Base-by-base conservation (phyloP, 768 basidiomycete genomes). In the Boletus vinaceobasis region DNA sequence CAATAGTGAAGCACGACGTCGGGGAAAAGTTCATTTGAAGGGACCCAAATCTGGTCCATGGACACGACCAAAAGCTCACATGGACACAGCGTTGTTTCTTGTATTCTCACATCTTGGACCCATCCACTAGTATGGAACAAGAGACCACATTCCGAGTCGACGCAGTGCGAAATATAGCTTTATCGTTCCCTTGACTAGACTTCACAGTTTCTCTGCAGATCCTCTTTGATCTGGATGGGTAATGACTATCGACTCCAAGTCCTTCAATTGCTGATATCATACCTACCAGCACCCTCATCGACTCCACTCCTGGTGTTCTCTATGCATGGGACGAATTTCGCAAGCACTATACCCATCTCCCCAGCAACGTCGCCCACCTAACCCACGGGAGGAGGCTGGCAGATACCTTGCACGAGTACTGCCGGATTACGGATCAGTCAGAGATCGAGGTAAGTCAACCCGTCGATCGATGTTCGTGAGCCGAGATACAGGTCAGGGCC, bases 241-340 rank as follows among this genome's bases (percentile, higher is more conserved):
- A 64, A 63, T 73, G 63, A 44, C 26, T 4, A 26, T 50, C 50
- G 19, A 4, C 42, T 48, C 38, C 14, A 42, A 31, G 7, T 17
- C n/a, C 29, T 29, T 45, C 37, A 26, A 33, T 21, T 7, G 23
- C 42, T 61, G 23, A 69, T 23, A 52, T 53, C 43, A 21, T 53
- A 8, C 9, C 38, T 44, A 32, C 13, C 63, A 88, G 87, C 39
- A 90, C 87, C 7, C 77, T 87, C 55, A 81, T 88, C 64, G 90
- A 93, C 71, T 91, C 90, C 3, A 93, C 90, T 5, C 88, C 88
- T 1, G 92, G 90, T 5, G 87, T 93, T n/a, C 59, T 83, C 48
- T 79, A 79, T 55, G 87, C 89, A 8, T 94, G 92, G 92, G 74
- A 80, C 47, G 81, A 74, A 43, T 93, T 90, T 65, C 76, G 79